phyloP scores from a whole-genome alignment of 2,329 filamentous ascomycete species.

The Mariannaea sp. region DNA sequence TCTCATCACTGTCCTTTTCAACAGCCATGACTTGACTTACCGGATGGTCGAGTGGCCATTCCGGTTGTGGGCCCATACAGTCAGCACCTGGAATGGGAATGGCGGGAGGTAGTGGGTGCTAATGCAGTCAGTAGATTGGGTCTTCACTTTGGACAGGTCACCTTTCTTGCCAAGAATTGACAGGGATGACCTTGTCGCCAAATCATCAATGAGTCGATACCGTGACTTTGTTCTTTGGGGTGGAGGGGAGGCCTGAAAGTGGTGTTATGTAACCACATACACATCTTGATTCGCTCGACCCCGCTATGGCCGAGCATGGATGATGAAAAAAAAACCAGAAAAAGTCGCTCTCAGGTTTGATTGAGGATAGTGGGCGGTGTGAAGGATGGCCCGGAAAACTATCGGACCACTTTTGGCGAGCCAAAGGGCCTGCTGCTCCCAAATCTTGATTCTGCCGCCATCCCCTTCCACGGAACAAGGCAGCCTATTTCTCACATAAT shows the following conservation, averaged over 20 bases:
- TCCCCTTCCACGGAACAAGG: neutral
- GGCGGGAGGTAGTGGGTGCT: too few relatives aligned
- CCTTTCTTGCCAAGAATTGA: neutral
- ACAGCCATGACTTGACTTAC: too few relatives aligned
- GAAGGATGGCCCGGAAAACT: neutral
- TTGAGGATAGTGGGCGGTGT: neutral
- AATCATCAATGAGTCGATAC: neutral
- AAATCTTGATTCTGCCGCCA: neutral
- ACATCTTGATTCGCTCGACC: neutral
- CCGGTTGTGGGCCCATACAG: too few relatives aligned
- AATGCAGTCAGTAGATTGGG: too few relatives aligned
- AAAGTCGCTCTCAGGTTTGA: neutral
- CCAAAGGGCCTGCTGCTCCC: neutral
- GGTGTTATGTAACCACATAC: neutral
- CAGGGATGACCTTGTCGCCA: neutral
- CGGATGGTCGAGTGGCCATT: too few relatives aligned
- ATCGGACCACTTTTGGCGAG: neutral
- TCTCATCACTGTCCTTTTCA: too few relatives aligned
- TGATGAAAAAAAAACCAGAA: neutral
- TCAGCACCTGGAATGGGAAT: too few relatives aligned
- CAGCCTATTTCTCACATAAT: constrained; percentile 53
- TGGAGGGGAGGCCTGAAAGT: neutral
- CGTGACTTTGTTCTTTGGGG: neutral
- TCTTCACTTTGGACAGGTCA: too few relatives aligned
- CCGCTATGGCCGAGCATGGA: neutral